Evolutionary conservation across 2,329 filamentous ascomycete species (phyloP), one percentile per base, ranked within the genome.

Genomic region (Cordyceps militaris): DNA sequence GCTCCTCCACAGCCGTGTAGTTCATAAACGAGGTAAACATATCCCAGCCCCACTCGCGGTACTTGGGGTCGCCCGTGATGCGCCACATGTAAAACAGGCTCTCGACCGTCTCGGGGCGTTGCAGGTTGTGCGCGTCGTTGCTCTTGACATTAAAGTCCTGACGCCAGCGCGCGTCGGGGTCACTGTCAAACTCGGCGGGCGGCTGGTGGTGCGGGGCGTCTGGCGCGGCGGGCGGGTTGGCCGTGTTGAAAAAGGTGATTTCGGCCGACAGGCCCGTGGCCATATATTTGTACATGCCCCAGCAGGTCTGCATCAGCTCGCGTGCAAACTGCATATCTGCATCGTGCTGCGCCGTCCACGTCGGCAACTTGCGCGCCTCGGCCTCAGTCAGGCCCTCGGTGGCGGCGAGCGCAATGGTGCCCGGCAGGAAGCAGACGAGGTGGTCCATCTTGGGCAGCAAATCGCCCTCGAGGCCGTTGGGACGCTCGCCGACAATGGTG

Each of bases 31-130:
- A 85, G 70, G 90, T 86, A 76, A 99, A 99, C 86, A 99, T 97
- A 65, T 96, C 87, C 94, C 94, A 99, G 14, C 94, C 94, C 93
- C 93, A 97, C 66, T 97, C 85, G 26, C 94, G 84, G 73, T 99
- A 99, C 63, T 85, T 87, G 40, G 83, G 78, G 61, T 99, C 92
- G 26, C 89, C 90, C 0, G 94, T 99, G 71, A 99, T 96, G 61
- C 94, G 87, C 88, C 93, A 99, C 91, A 99, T 96, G 76, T 97
- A 96, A 67, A 99, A 92, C 61, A 99, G 76, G 60, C 86, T 92
- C 75, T 99, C 94, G n/a, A 97, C 86, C 0, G 94, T 97, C 76
- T 99, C 94, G 0, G 94, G 94, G 32, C 94, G 84, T 73, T 97
- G 94, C 34, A 99, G 79, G 69, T 99, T 99, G 74, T 97, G 94